These are phyloP conservation scores for Alectoria sarmentosa DNA, from an alignment of 495 filamentous ascomycete genomes.

Conservation along the genomic window DNA sequence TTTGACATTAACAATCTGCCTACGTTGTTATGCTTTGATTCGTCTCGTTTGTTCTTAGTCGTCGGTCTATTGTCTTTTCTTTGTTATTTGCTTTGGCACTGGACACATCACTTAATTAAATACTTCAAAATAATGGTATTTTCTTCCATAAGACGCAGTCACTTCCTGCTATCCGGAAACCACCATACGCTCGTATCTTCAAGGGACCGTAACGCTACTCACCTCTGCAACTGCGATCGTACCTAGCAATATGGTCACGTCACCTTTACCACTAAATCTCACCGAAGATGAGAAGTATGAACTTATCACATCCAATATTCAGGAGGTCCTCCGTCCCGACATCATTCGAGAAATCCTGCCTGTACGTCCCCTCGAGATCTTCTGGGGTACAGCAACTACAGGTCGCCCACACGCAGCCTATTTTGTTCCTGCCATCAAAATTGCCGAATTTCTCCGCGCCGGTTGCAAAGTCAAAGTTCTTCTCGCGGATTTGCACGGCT, in stretches of 20 bases:
- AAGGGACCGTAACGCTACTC: not conserved
- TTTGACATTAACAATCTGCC: not conserved
- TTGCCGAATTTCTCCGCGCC: conserved; percentile 23
- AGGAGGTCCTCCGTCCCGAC: conserved; percentile 11
- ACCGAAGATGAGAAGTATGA: conserved; percentile 16
- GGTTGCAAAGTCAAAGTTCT: conserved; percentile 26
- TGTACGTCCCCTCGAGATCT: conserved; percentile 12
- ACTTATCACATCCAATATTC: conserved; percentile 13
- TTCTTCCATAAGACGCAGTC: not conserved
- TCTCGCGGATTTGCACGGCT: conserved; percentile 55
- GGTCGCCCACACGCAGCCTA: conserved; percentile 23
- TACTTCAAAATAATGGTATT: not conserved
- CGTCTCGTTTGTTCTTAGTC: not conserved
- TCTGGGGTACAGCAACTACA: conserved; percentile 22
- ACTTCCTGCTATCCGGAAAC: not conserved
- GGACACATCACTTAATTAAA: not conserved
- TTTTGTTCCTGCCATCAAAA: conserved; percentile 24
- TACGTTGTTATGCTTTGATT: not conserved
- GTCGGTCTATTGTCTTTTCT: not conserved
- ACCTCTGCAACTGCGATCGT: not conserved
- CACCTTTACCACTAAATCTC: conserved; percentile 9
- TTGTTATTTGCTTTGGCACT: not conserved
- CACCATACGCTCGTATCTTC: not conserved
- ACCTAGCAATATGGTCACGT: not conserved
- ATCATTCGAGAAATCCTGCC: conserved; percentile 11